A percentile compares a stretch with the other conserved stretches of the same genome.
Conservation (phyloP, 2,329 filamentous ascomycete genomes). For the Fusarium sp. region DNA sequence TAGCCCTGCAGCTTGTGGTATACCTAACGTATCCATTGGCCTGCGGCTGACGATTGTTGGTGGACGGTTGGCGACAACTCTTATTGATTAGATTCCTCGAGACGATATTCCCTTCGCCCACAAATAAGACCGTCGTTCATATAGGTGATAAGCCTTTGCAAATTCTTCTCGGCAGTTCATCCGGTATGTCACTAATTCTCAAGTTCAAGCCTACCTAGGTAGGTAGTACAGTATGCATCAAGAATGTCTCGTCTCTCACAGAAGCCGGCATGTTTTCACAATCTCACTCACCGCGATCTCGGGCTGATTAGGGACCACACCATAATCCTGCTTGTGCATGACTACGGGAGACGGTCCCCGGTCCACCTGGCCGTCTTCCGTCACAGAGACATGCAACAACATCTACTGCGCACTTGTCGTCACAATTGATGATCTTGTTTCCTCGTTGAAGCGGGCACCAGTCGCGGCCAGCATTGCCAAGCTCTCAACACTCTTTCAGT, state of each 20-base stretch:
- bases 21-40: not conserved
- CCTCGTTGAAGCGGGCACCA: constrained; percentile 40
- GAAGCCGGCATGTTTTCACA: constrained; percentile 4
- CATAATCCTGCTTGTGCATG: constrained; percentile 23
- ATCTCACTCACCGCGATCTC: constrained; percentile 43
- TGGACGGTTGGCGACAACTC: not conserved
- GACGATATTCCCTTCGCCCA: not conserved
- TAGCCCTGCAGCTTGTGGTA: constrained; percentile 1
- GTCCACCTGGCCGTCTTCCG: constrained; percentile 39
- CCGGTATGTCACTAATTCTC: not conserved
- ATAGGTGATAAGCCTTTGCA: not conserved
- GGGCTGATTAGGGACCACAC: constrained; percentile 34
- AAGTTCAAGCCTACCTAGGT: not conserved
- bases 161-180: not conserved
- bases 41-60: constrained; percentile 12
- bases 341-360: constrained; percentile 15
- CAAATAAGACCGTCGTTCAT: constrained; percentile 22
- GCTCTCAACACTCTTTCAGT: not conserved
- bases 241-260: constrained; percentile 12
- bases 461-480: constrained; percentile 17
- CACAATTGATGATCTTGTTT: constrained; percentile 43
- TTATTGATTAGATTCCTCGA: not conserved
- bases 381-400: constrained; percentile 12
- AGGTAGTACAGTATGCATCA: too few species aligned
- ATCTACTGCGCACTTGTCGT: constrained; percentile 26